Base-by-base conservation (phyloP, 208 protist genomes). In the Trypanosoma congolense region DNA sequence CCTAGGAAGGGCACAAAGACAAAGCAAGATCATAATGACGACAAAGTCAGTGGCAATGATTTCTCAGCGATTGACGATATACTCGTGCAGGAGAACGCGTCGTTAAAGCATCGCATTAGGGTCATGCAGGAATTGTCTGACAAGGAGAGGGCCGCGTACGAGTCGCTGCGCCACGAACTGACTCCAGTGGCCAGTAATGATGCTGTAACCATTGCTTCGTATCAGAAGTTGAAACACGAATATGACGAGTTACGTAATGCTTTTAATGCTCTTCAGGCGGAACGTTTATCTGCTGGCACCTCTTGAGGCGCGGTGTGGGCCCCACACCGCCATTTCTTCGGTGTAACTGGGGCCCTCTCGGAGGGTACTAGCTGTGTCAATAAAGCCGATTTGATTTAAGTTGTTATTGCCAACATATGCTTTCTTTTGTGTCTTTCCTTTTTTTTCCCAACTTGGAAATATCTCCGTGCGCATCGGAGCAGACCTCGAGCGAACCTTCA, bases 81-180 rank as follows among this genome's bases (percentile, higher is more conserved):
- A 14, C 30, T 77, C 8, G 10, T 69, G 47, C 60, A 61, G 56
- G 78, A 87, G 48, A 87, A 87, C 61, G 53, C 51, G 0, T 12
- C 61, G 2, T 38, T 90, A 22, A 83, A 81, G 61, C 58, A 77
- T 42, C 82, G 78, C 19, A 33, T 86, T 10, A 68, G 61, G n/a
- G 47, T 60, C 0, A 24, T 90, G 43, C 68, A 75, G 42, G 78
- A 81, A 5, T 22, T 90, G 58, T 44, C 84, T 49, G 66, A 80
- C 33, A 77, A 65, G 24, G 77, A 85, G 49, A 22, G 52, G 38
- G 25, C 53, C 40, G 73, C 61, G 55, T 78, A 83, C 48, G 54
- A 61, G 46, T 53, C 57, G 5, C 36, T 70, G 25, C 49, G 28
- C n/a, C 2, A 2, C 16, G 41, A 33, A 9, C n/a, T 28, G 10